Evolutionary conservation across 2,329 filamentous ascomycete genomes (phyloP).

Genomic region (Aureobasidium vineae): DNA sequence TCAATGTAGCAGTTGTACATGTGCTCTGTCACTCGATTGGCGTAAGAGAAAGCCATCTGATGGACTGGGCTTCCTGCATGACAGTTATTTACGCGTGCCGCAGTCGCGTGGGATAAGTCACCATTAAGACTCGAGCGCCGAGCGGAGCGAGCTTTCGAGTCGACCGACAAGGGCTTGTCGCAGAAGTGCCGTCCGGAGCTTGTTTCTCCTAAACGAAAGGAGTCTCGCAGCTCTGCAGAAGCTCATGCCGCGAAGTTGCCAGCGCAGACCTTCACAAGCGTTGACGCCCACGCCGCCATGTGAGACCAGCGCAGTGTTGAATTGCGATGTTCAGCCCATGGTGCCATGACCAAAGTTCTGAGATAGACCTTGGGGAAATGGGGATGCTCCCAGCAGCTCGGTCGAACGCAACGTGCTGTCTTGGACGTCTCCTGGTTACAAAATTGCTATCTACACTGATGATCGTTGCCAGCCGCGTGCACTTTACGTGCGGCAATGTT

Average conservation of each 20-base stretch:
- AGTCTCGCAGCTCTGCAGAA: neutral
- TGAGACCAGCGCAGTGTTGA: neutral
- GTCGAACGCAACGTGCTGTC: neutral
- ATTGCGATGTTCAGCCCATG: conserved; percentile 18
- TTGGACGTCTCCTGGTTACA: neutral
- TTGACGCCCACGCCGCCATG: neutral
- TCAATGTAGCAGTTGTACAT: neutral
- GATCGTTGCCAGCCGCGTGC: neutral
- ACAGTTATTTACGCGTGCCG: conserved; percentile 21
- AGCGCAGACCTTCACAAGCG: conserved; percentile 13
- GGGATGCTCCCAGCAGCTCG: conserved; percentile 12
- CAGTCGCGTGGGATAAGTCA: neutral
- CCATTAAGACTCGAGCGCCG: conserved; percentile 6
- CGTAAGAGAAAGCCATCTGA: neutral
- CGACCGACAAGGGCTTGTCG: neutral
- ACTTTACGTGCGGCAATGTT: neutral
- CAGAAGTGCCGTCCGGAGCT: conserved; percentile 5
- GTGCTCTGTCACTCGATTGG: conserved; percentile 13
- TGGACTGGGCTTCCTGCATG: conserved; percentile 22
- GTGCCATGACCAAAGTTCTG: neutral
- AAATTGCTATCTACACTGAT: neutral
- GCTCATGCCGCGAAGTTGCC: neutral
- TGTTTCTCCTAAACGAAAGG: neutral
- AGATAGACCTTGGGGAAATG: conserved; percentile 10
- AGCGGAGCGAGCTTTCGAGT: neutral